phyloP scores from a whole-genome alignment of 176 grass and related monocot species.

The Avena insularis region DNA sequence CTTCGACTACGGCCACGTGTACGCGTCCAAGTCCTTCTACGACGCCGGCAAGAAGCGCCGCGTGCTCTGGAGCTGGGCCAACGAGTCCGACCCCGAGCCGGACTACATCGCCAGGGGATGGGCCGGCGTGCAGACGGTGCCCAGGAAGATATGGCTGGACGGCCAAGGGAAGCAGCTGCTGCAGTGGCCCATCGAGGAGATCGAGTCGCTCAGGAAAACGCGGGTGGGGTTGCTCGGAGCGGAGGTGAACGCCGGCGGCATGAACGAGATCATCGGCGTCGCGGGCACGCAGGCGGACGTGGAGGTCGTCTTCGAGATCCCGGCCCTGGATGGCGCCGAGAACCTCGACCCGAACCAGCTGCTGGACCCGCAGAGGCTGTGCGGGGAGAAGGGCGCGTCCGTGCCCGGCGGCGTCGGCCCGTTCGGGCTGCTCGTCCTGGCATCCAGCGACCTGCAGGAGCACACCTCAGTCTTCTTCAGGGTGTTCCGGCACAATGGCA shows the following conservation, averaged over 20 bases:
- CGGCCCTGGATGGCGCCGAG: conserved; percentile 38
- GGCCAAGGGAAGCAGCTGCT: not conserved
- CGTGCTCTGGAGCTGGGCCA: conserved; percentile 62
- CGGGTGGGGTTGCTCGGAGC: not conserved
- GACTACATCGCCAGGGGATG: conserved; percentile 54
- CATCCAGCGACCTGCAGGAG: conserved; percentile 63
- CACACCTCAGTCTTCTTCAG: conserved; percentile 81
- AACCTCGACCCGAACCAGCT: conserved; percentile 45
- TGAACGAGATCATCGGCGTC: conserved; percentile 67
- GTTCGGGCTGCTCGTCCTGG: conserved; percentile 73
- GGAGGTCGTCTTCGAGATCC: too few species aligned
- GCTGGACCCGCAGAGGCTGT: conserved; percentile 65
- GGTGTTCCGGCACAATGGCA: conserved; percentile 48
- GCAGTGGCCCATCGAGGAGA: conserved; percentile 17
- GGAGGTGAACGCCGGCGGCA: not conserved
- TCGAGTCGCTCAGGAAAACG: conserved; percentile 1
- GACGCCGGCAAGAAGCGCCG: conserved; percentile 40
- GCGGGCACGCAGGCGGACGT: too few species aligned
- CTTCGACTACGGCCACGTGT: conserved; percentile 22
- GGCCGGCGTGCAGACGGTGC: conserved; percentile 49
- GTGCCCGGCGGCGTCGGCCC: conserved; percentile 68
- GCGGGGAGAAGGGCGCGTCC: conserved; percentile 54
- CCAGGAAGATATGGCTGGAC: not conserved
- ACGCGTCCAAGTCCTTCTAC: conserved; percentile 26
- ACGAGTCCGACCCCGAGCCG: conserved; percentile 55